Conservation (phyloP, 2,329 filamentous ascomycete species). For the Cladophialophora carrionii region DNA sequence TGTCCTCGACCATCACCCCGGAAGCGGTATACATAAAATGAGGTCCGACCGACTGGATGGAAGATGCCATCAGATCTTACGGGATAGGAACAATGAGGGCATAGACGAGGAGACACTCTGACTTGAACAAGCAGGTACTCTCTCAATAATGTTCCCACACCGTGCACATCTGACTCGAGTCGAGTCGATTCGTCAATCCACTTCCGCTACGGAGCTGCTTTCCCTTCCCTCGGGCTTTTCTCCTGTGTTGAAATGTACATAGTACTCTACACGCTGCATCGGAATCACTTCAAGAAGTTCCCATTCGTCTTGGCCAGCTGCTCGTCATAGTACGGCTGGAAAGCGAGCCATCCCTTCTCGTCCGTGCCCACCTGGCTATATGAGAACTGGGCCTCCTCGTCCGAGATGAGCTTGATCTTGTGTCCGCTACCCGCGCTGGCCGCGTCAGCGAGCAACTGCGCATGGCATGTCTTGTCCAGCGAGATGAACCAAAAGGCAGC, state of each 20-base stretch:
- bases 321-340: conserved; percentile 60
- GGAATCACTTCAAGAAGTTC: conserved; percentile 49
- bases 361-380: conserved; percentile 42
- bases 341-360: conserved; percentile 58
- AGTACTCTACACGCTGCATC: background rate
- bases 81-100: background rate
- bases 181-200: background rate
- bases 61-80: background rate
- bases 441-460: conserved; percentile 49
- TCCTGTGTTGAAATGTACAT: background rate
- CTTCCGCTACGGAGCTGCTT: background rate
- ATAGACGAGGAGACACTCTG: background rate
- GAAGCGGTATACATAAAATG: background rate
- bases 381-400: conserved; percentile 39
- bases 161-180: background rate
- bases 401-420: conserved; percentile 39
- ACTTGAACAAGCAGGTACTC: background rate
- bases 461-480: conserved; percentile 49
- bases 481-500: conserved; percentile 60
- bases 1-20: background rate
- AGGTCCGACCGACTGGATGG: background rate
- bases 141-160: background rate
- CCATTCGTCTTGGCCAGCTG: conserved; percentile 56
- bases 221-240: background rate
- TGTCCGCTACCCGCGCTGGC: conserved; percentile 46